Evolutionary conservation across 257 asterid species (phyloP).

Genomic region (Solanum arcanum): DNA sequence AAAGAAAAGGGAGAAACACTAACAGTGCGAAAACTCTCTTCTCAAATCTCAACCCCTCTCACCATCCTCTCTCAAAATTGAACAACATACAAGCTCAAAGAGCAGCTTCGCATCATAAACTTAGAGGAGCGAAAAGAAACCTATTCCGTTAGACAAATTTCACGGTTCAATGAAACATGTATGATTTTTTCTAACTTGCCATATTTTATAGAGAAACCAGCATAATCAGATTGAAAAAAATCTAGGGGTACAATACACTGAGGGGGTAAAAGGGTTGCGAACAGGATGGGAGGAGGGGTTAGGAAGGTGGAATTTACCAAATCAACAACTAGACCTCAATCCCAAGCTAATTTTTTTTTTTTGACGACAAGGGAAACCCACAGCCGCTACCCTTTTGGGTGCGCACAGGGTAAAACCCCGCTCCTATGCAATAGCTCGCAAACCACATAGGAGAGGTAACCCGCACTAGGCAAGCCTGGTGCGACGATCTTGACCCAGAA

Average conservation of each 20-base stretch:
- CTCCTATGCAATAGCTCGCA: too few species aligned
- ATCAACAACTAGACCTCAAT: neutral
- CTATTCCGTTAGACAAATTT: neutral
- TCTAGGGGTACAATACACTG: neutral
- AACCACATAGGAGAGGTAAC: too few species aligned
- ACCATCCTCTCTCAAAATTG: neutral
- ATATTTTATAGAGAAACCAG: neutral
- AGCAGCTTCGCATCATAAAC: neutral
- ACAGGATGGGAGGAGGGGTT: neutral
- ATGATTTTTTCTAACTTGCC: neutral
- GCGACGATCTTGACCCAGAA: too few species aligned
- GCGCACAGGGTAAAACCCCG: too few species aligned
- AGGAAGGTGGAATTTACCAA: neutral
- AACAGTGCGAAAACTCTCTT: neutral
- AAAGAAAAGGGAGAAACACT: neutral
- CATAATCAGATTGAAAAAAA: neutral
- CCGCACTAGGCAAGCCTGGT: too few species aligned
- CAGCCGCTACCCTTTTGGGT: too few species aligned
- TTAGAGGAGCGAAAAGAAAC: neutral
- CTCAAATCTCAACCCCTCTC: neutral
- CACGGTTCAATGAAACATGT: neutral
- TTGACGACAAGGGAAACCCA: too few species aligned
- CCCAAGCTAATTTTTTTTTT: neutral
- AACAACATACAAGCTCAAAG: neutral
- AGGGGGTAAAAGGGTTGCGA: neutral